Conservation (phyloP, 2,329 filamentous ascomycete genomes). For the Hypocreales sp. region DNA sequence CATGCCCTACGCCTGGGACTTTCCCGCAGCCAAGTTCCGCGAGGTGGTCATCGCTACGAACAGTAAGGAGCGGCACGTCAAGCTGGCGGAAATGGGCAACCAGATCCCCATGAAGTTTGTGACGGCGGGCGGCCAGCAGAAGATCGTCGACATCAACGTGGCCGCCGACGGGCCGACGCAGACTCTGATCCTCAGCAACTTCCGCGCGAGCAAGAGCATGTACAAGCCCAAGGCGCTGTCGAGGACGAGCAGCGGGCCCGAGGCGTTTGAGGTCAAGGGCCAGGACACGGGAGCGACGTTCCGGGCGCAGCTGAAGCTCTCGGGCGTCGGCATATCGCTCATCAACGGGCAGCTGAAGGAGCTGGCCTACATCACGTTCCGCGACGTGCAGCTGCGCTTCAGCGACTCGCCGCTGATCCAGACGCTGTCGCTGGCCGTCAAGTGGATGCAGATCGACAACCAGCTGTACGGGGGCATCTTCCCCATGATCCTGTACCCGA, state of each 20-base stretch:
- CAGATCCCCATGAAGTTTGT: slow-evolving; percentile 86
- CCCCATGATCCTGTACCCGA: slow-evolving; percentile 91
- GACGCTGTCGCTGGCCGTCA: slow-evolving; percentile 76
- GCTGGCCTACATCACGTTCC: slow-evolving; percentile 81
- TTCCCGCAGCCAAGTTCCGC: slow-evolving; percentile 91
- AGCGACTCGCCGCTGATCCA: slow-evolving; percentile 90
- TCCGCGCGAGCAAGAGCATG: slow-evolving; percentile 80
- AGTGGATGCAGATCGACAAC: slow-evolving; percentile 99
- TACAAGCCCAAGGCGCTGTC: slow-evolving; percentile 49
- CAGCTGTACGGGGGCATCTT: slow-evolving; percentile 97
- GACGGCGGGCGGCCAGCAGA: slow-evolving; percentile 50
- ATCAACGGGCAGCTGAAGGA: slow-evolving; percentile 88
- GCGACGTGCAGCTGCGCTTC: slow-evolving; percentile 82
- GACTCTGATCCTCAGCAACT: slow-evolving; percentile 86
- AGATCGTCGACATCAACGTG: slow-evolving; percentile 94
- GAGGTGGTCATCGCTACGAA: slow-evolving; percentile 58
- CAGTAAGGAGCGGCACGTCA: slow-evolving; percentile 64
- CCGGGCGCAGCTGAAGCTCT: slow-evolving; percentile 73
- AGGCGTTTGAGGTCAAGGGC: slow-evolving; percentile 80
- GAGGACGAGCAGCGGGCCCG: slow-evolving; percentile 30
- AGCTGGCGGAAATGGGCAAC: slow-evolving; percentile 91
- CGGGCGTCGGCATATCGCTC: slow-evolving; percentile 82
- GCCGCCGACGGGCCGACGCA: slow-evolving; percentile 91
- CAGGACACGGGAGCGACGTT: slow-evolving; percentile 79
- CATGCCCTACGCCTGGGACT: slow-evolving; percentile 99